phyloP scores from a whole-genome alignment of 2,329 filamentous ascomycete genomes.

The Xylariaceae sp. region DNA sequence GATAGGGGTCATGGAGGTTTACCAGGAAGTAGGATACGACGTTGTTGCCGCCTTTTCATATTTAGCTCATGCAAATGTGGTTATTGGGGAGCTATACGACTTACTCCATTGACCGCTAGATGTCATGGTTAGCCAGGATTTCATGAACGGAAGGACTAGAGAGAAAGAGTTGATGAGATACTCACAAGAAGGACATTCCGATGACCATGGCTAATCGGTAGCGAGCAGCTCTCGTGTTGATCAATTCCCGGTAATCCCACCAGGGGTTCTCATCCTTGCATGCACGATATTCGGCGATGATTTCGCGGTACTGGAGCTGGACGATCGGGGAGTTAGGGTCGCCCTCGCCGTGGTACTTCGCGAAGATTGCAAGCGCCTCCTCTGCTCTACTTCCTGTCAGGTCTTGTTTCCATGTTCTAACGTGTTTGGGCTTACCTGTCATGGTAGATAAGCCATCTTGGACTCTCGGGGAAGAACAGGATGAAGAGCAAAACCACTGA shows the following conservation, averaged over 20 bases:
- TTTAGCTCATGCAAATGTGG: too few species aligned
- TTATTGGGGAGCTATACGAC: not conserved
- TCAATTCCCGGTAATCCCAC: slow-evolving; percentile 54
- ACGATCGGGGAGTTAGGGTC: slow-evolving; percentile 48
- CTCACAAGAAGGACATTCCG: slow-evolving; percentile 45
- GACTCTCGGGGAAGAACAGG: slow-evolving; percentile 34
- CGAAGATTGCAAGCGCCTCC: slow-evolving; percentile 50
- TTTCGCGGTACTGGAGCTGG: slow-evolving; percentile 52
- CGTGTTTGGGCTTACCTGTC: too few species aligned
- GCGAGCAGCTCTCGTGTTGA: slow-evolving; percentile 42
- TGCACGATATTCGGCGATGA: slow-evolving; percentile 45
- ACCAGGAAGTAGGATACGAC: slow-evolving; percentile 40
- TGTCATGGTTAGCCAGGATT: slow-evolving; percentile 1
- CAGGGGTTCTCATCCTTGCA: slow-evolving; percentile 51
- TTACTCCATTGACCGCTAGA: slow-evolving; percentile 38
- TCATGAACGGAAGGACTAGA: not conserved
- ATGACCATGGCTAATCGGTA: slow-evolving; percentile 48
- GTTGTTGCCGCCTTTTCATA: slow-evolving; percentile 35
- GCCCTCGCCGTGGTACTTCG: slow-evolving; percentile 56
- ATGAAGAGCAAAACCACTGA: slow-evolving; percentile 41
- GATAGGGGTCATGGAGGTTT: not conserved
- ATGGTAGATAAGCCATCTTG: slow-evolving; percentile 36
- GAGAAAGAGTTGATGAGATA: not conserved
- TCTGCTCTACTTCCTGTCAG: too few species aligned
- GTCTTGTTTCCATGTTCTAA: too few species aligned